Conservation (phyloP, 1,284 basidiomycete genomes). For the Ceratorhiza oryzae-sativae region DNA sequence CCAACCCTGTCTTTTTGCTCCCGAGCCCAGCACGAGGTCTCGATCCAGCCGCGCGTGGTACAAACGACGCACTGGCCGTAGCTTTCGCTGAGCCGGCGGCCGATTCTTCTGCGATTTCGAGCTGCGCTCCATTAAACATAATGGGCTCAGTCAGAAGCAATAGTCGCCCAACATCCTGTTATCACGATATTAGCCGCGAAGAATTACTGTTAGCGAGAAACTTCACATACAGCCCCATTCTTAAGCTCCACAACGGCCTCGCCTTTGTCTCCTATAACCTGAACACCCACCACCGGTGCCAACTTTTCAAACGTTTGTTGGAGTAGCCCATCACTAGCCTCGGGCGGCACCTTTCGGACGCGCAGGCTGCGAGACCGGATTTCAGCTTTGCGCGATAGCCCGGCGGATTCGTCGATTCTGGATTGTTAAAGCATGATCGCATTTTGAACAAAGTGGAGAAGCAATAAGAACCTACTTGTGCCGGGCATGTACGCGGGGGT, state of each 20-base stretch:
- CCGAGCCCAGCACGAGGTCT: slow-evolving; percentile 75
- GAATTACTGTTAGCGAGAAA: neutral
- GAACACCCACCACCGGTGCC: slow-evolving; percentile 69
- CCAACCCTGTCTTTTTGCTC: slow-evolving; percentile 36
- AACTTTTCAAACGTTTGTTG: slow-evolving; percentile 88
- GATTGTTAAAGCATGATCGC: neutral
- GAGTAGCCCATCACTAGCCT: slow-evolving; percentile 82
- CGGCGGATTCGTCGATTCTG: slow-evolving; percentile 57
- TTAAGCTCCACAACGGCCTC: slow-evolving; percentile 83
- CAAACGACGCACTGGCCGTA: slow-evolving; percentile 61
- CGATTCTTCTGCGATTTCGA: slow-evolving; percentile 65
- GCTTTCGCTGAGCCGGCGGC: slow-evolving; percentile 49
- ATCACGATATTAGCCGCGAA: slow-evolving; percentile 20
- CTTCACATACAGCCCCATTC: slow-evolving; percentile 67
- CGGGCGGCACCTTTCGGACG: slow-evolving; percentile 74
- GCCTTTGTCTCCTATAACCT: slow-evolving; percentile 68
- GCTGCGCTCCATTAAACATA: slow-evolving; percentile 64
- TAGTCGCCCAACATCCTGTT: slow-evolving; percentile 79
- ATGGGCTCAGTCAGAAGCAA: slow-evolving; percentile 73
- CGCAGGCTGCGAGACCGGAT: slow-evolving; percentile 64
- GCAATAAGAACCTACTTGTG: slow-evolving; percentile 56
- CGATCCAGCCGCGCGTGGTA: slow-evolving; percentile 68
- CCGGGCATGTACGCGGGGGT: slow-evolving; percentile 68
- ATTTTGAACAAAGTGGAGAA: neutral
- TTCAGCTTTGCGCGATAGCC: slow-evolving; percentile 67